Evolutionary conservation across 2,329 filamentous ascomycete genomes (phyloP).

Genomic region (Beauveria brongniartii): DNA sequence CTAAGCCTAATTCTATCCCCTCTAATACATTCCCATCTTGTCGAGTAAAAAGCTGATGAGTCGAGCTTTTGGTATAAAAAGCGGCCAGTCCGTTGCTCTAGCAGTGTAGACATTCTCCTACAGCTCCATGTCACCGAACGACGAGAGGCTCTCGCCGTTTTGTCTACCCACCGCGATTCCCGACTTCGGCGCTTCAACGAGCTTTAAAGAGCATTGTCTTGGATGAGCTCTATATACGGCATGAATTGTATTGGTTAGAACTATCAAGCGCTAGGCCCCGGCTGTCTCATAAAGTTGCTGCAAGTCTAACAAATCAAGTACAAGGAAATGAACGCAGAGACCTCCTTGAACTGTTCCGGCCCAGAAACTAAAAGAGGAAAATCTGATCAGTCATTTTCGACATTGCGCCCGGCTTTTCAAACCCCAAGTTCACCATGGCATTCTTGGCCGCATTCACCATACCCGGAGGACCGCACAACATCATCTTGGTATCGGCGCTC

Average conservation of each 20-base stretch:
- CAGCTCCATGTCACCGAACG: background rate
- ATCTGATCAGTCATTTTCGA: constrained; percentile 47
- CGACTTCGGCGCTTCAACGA: background rate
- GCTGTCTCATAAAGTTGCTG: background rate
- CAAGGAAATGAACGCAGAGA: background rate
- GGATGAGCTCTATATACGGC: no score
- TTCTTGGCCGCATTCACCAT: constrained; percentile 52
- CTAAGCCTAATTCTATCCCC: no score
- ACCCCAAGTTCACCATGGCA: constrained; percentile 39
- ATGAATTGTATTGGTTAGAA: no score
- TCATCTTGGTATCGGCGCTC: background rate
- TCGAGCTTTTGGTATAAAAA: background rate
- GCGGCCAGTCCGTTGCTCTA: background rate
- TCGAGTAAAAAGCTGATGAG: no score
- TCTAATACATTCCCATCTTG: no score
- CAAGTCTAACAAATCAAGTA: background rate
- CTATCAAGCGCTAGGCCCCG: background rate
- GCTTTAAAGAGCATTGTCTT: background rate
- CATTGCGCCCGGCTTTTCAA: constrained; percentile 38
- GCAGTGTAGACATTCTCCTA: background rate
- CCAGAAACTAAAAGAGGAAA: constrained; percentile 38
- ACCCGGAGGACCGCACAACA: constrained; percentile 47
- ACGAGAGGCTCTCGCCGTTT: background rate
- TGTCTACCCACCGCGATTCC: background rate
- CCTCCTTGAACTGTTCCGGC: background rate